Percentiles rank a stretch among this genome's conserved stretches.
Conservation (phyloP, 2,329 filamentous ascomycete genomes). For the Ceratocystis albifundus region DNA sequence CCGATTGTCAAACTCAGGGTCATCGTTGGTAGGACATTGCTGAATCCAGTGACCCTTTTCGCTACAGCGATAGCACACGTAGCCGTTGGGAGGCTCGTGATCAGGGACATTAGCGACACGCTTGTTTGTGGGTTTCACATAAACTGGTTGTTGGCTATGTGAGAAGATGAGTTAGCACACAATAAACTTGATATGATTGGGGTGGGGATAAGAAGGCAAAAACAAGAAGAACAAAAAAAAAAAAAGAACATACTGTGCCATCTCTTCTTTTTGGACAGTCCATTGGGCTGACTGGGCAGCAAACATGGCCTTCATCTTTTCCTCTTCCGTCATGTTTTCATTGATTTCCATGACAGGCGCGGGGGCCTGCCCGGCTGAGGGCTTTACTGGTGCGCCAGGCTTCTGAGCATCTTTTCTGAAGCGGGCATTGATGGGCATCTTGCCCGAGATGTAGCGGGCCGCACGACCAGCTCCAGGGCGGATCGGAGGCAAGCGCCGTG, state of each 20-base stretch:
- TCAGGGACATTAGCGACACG: conserved; percentile 68
- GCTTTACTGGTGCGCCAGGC: conserved; percentile 62
- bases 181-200: conserved; percentile 18
- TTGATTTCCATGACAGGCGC: conserved; percentile 57
- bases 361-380: conserved; percentile 46
- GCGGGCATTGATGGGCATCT: conserved; percentile 52
- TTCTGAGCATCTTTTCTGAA: conserved; percentile 46
- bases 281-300: conserved; percentile 82
- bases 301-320: conserved; percentile 87
- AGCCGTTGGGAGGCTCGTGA: conserved; percentile 83
- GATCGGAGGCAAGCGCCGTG: conserved; percentile 69
- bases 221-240: too few species aligned
- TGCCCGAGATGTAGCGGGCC: conserved; percentile 89
- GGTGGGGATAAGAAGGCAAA: neutral
- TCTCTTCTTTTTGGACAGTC: conserved; percentile 84
- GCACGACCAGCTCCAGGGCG: conserved; percentile 82
- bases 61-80: conserved; percentile 91
- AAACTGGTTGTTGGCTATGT: conserved; percentile 49
- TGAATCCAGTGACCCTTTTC: conserved; percentile 99
- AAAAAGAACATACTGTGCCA: conserved; percentile 57
- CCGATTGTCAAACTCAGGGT: conserved; percentile 87
- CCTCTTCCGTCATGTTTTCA: conserved; percentile 78
- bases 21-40: conserved; percentile 93
- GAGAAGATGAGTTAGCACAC: conserved; percentile 29
- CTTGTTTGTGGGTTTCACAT: conserved; percentile 47